Evolutionary conservation across 148 eudicot species (phyloP).

Genomic region (Rheum nobile): DNA sequence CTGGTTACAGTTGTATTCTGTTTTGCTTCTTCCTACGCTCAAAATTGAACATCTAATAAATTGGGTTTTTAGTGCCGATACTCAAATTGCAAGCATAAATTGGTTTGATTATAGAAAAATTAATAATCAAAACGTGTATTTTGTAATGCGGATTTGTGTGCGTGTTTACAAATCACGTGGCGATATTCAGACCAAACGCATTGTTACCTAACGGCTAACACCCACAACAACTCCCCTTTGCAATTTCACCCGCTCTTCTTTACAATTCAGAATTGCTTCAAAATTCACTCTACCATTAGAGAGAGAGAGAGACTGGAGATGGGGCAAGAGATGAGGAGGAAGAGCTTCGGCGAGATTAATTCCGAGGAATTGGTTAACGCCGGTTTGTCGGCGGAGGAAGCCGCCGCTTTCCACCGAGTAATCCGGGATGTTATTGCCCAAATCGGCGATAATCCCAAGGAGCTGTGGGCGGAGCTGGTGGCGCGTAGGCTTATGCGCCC

Average conservation of each 20-base stretch:
- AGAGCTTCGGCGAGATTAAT: slow-evolving; percentile 26
- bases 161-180: not conserved
- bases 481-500: slow-evolving; percentile 47
- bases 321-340: slow-evolving; percentile 15
- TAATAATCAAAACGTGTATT: no score
- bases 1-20: not conserved
- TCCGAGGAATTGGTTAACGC: slow-evolving; percentile 26
- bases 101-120: no score
- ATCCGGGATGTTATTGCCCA: slow-evolving; percentile 18
- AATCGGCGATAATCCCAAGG: slow-evolving; percentile 11
- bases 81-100: no score
- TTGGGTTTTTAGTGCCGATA: no score
- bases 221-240: not conserved
- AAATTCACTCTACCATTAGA: not conserved
- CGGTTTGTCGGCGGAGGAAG: slow-evolving; percentile 41
- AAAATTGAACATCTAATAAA: no score
- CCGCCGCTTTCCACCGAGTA: slow-evolving; percentile 13
- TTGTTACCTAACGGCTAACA: not conserved
- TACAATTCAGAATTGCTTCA: not conserved
- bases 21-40: no score
- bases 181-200: not conserved
- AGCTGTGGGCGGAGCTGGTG: slow-evolving; percentile 57
- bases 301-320: not conserved
- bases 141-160: not conserved
- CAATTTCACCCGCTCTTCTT: not conserved